These are phyloP conservation scores for Dactylellina cionopaga DNA, from an alignment of 2,329 filamentous ascomycete species.

Conservation along the genomic window DNA sequence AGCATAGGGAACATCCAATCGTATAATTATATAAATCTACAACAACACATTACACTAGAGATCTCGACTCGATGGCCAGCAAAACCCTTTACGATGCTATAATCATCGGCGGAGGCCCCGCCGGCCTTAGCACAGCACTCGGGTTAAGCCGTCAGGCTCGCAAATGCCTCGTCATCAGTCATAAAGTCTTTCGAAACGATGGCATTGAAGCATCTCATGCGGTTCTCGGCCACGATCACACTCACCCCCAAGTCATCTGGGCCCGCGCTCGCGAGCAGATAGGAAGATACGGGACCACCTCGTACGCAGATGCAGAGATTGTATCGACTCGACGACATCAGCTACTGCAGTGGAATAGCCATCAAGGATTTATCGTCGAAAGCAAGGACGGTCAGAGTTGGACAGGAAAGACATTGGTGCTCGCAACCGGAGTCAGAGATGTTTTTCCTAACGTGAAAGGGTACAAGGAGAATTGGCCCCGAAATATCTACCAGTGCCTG, in stretches of 20 bases:
- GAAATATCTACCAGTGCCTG: slow-evolving; percentile 13
- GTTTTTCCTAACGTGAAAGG: slow-evolving; percentile 66
- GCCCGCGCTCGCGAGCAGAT: slow-evolving; percentile 54
- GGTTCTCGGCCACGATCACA: slow-evolving; percentile 54
- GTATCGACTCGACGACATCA: background rate
- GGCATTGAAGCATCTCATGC: slow-evolving; percentile 53
- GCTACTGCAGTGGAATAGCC: background rate
- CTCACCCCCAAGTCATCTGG: slow-evolving; percentile 54
- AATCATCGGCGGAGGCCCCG: slow-evolving; percentile 45
- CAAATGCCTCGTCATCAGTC: slow-evolving; percentile 54
- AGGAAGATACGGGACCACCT: slow-evolving; percentile 46
- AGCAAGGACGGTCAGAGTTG: slow-evolving; percentile 58
- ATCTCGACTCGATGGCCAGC: background rate
- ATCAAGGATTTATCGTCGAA: background rate
- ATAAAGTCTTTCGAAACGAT: slow-evolving; percentile 55
- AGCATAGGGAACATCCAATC: too few relatives aligned
- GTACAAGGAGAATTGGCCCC: slow-evolving; percentile 67
- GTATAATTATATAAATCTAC: too few relatives aligned
- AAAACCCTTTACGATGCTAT: slow-evolving; percentile 19
- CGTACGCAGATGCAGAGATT: slow-evolving; percentile 8
- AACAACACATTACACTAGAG: background rate
- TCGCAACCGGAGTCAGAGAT: slow-evolving; percentile 68
- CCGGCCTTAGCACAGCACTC: slow-evolving; percentile 54
- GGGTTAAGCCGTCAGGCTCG: slow-evolving; percentile 55
- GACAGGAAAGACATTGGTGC: slow-evolving; percentile 66